Base-by-base conservation (phyloP, 1,284 basidiomycete genomes). In the Ganoderma boninense region DNA sequence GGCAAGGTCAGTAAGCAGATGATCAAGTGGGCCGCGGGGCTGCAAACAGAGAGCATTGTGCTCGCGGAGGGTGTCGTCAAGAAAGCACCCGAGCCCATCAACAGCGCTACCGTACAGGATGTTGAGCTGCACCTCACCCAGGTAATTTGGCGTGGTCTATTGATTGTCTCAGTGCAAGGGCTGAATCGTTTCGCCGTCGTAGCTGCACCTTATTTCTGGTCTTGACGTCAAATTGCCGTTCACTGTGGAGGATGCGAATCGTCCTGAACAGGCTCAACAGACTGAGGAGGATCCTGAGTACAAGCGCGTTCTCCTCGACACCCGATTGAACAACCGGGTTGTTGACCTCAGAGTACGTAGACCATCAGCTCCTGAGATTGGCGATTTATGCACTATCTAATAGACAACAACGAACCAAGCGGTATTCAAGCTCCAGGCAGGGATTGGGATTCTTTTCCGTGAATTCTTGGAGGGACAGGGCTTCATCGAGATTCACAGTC, bases 361-460 rank as follows among this genome's bases (percentile, higher is more conserved):
- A 44, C 38, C 42, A 57, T 66, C 29, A 43, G 8, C 32, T 49
- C 38, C 7, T 59, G 20, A 66, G 40, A 54, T 56, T 32, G 8
- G 35, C n/a, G 14, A 20, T 40, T 42, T 7, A 61, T 11, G 29
- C 29, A 61, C 64, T 16, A 61, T 63, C 6, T 71, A 70, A 60
- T 80, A 96, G 93, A 99, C 97, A 7, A 92, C 92, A 80, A 96
- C 96, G 67, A 99, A 98, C 83, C 97, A 99, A 84, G 96, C 97
- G 32, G 93, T 99, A 74, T 99, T 99, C 89, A 94, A 88, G 76
- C 84, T 99, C 67, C 96, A 97, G 80, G 92, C 95, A 62, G 97
- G 88, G 35, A 93, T 99, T 64, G 92, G 95, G 77, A 88, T 92
- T 71, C 84, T 97, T 63, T 99, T 99, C 92, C 91, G 97, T 63